A percentile compares a stretch with the other conserved stretches of the same genome.
phyloP scores from a whole-genome alignment of 345 rosid genomes.

The Citrus cavaleriei region DNA sequence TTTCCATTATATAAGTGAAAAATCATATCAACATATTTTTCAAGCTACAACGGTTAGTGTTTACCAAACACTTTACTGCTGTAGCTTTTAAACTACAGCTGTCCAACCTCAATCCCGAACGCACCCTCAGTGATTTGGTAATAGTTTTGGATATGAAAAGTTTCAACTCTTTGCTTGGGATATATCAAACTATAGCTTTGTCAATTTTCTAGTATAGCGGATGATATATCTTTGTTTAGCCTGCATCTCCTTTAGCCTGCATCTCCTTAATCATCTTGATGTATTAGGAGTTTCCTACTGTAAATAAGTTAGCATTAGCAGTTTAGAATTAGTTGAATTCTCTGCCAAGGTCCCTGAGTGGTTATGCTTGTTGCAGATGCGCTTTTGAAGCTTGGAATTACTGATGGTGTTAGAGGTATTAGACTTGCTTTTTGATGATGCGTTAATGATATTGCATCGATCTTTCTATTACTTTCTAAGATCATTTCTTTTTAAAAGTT shows the following conservation, averaged over 20 bases:
- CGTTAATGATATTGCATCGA: slow-evolving; percentile 7
- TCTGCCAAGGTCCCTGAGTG: slow-evolving; percentile 13
- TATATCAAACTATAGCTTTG: background rate
- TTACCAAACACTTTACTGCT: no score
- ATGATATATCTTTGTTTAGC: background rate
- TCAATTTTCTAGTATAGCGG: background rate
- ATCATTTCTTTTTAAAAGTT: slow-evolving; percentile 4
- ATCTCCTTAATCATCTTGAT: background rate
- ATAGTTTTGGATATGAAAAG: background rate
- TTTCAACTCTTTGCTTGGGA: background rate
- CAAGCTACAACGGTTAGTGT: no score
- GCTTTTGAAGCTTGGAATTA: slow-evolving; percentile 80
- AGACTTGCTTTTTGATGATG: slow-evolving; percentile 17
- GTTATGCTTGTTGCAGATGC: slow-evolving; percentile 61
- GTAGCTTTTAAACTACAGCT: no score
- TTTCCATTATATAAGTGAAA: no score
- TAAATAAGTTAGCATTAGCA: background rate
- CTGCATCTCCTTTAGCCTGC: background rate
- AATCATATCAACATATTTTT: no score
- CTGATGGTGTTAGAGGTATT: slow-evolving; percentile 69
- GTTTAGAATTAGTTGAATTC: background rate
- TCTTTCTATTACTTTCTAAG: slow-evolving; percentile 1
- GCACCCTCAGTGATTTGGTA: background rate
- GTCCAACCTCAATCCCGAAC: no score
- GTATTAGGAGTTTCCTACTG: background rate